Evolutionary conservation across 306 rosid genomes (phyloP).

Genomic region (Cucurbita maxima): DNA sequence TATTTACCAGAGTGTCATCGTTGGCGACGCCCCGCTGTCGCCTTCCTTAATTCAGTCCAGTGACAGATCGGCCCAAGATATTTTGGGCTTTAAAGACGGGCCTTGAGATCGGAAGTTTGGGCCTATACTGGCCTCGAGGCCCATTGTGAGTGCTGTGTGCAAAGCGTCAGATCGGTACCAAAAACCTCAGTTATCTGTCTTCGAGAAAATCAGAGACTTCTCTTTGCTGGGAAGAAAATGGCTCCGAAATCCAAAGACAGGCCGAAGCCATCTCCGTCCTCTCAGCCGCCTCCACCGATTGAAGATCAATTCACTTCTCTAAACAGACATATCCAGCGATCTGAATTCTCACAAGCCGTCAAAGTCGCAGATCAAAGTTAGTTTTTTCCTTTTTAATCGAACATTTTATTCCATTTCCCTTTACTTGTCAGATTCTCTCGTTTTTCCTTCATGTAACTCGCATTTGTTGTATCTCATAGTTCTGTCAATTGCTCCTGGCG

Average conservation of each 20-base stretch:
- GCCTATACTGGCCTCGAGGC: neutral
- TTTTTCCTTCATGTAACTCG: neutral
- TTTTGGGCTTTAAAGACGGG: neutral
- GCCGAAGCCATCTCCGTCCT: conserved; percentile 33
- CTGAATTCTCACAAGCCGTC: conserved; percentile 50
- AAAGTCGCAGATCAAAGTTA: conserved; percentile 83
- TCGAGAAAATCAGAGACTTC: neutral
- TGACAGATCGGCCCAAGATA: neutral
- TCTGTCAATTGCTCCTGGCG: conserved; percentile 51
- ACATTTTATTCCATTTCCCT: neutral
- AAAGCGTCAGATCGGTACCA: neutral
- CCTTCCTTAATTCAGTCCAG: no score
- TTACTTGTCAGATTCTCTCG: neutral
- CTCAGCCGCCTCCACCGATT: conserved; percentile 48
- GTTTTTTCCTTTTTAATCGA: neutral
- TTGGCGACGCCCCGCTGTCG: no score
- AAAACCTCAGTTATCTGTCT: neutral
- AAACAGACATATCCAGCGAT: conserved; percentile 49
- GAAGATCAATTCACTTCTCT: conserved; percentile 82
- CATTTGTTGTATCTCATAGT: conserved; percentile 20
- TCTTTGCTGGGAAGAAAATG: conserved; percentile 18
- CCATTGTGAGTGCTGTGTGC: neutral
- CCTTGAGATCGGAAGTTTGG: neutral
- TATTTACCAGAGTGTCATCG: no score
- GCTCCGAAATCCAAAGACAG: conserved; percentile 69